phyloP scores from a whole-genome alignment of 768 basidiomycete species.

The button mushroom (Agaricus bisporus) region DNA sequence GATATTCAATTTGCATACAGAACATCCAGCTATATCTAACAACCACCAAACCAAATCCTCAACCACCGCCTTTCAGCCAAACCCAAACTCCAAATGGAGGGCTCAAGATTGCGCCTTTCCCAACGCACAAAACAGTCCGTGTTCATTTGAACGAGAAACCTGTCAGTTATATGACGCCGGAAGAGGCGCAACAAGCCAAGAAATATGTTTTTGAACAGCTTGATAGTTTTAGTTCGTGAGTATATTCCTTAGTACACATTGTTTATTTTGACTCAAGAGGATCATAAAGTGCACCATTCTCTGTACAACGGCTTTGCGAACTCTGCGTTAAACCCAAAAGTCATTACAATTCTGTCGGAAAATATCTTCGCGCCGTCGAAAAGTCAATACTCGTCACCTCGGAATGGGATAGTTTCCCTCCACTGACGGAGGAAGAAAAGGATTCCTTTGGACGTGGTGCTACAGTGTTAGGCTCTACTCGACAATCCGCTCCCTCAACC shows the following conservation, averaged over 20 bases:
- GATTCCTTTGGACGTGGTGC: conserved; percentile 31
- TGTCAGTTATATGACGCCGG: conserved; percentile 50
- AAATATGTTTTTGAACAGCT: conserved; percentile 54
- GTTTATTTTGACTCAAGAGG: conserved; percentile 3
- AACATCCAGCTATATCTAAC: conserved; percentile 45
- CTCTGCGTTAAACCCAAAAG: conserved; percentile 62
- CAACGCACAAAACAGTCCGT: conserved; percentile 46
- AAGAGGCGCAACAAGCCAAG: conserved; percentile 56
- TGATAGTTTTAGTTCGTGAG: conserved; percentile 72
- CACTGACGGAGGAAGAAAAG: conserved; percentile 32
- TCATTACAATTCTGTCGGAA: conserved; percentile 75
- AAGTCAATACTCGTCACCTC: conserved; percentile 82
- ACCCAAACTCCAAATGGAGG: conserved; percentile 46
- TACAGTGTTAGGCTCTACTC: conserved; percentile 37
- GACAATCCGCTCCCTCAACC: conserved; percentile 60
- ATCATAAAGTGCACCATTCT: conserved; percentile 61
- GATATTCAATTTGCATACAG: conserved; percentile 23
- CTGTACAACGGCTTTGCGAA: conserved; percentile 85
- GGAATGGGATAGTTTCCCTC: conserved; percentile 65
- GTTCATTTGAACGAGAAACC: conserved; percentile 48
- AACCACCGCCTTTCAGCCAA: conserved; percentile 37
- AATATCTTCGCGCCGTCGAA: conserved; percentile 85
- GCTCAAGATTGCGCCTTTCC: conserved; percentile 68
- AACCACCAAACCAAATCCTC: conserved; percentile 28
- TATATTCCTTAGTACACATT: conserved; percentile 10